These are phyloP conservation scores for Sphagnum contortum DNA, from an alignment of 225 moss, liverwort and hornwort genomes.

Conservation along the genomic window DNA sequence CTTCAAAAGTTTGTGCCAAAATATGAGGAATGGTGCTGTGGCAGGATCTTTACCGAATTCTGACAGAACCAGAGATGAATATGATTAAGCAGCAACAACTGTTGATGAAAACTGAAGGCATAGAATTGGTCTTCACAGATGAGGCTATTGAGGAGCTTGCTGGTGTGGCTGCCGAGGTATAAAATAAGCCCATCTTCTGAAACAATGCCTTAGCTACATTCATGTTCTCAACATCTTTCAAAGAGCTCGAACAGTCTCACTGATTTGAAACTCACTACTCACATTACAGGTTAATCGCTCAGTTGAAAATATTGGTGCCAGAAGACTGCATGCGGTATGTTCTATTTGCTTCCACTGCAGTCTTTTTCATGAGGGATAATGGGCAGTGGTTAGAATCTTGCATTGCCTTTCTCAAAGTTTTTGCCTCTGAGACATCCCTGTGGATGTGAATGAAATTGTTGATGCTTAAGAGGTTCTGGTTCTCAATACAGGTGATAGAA, in stretches of 20 bases:
- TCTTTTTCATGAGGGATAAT: background rate
- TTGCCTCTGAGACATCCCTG: too few relatives aligned
- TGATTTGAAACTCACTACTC: background rate
- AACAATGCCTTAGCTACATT: too few relatives aligned
- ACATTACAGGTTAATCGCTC: slow-evolving; percentile 63
- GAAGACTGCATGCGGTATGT: slow-evolving; percentile 68
- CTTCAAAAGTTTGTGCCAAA: too few relatives aligned
- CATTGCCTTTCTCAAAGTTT: too few relatives aligned
- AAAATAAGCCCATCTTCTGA: too few relatives aligned
- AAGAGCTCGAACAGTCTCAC: too few relatives aligned
- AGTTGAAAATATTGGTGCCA: slow-evolving; percentile 77
- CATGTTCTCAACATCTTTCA: too few relatives aligned
- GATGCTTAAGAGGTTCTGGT: too few relatives aligned
- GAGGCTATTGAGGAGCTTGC: slow-evolving; percentile 81
- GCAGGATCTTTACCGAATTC: slow-evolving; percentile 86
- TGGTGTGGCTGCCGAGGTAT: slow-evolving; percentile 76
- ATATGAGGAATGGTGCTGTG: too few relatives aligned
- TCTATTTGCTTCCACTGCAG: too few relatives aligned
- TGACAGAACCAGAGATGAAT: slow-evolving; percentile 88
- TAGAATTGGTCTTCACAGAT: slow-evolving; percentile 81
- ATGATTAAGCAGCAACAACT: slow-evolving; percentile 92
- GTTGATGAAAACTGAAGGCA: slow-evolving; percentile 78
- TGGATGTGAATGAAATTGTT: too few relatives aligned
- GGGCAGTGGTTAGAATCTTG: background rate
- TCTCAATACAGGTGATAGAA: slow-evolving; percentile 54